Base-by-base conservation (phyloP, 192 early-diverging fungal species). In the Coemansia sp. region DNA sequence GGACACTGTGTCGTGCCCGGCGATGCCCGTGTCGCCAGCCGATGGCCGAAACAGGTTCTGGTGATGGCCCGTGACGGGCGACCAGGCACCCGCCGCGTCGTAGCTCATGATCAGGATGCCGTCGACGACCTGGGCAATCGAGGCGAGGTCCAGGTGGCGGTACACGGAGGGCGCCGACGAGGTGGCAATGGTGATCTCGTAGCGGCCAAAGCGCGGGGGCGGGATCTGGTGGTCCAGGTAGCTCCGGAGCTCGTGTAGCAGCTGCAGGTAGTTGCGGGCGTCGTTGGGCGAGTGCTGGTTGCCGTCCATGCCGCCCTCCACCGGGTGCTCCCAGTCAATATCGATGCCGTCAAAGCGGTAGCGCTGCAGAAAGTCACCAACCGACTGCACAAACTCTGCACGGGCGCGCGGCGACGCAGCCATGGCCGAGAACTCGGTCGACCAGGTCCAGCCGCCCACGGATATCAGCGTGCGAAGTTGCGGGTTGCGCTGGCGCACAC, bases 21-120 rank as follows among this genome's bases (percentile, higher is more conserved):
- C 82, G 47, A 90, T 51, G 26, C 77, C 76, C 22, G 64, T 80
- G 37, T 81, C 63, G 13, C 81, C 67, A 27, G 78, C 78, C 5
- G 82, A 70, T 14, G 85, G 69, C 5, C 74, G 52, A 32, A 81
- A 80, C 44, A 98, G 66, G 55, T 91, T 89, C 42, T 92, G 79
- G 47, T 99, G 96, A 65, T 98, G 96, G 17, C 84, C 88, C 3
- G 89, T 68, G 14, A 49, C 47, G 10, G 19, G 9, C 20, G 82
- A 84, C 85, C 89, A 85, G 20, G 77, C 58, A 2, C 84, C 84
- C 1, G 76, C 60, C 36, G 82, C 80, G 59, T 91, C 89, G 63
- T 96, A 97, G 3, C 90, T 80, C 96, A 99, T 99, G 33, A 97
- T 56, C 55, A 93, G 89, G 75, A 97, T 86, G 14, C 73, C 51